Evolutionary conservation across 495 filamentous ascomycete genomes (phyloP), one percentile per base, ranked within the genome.

Genomic region (Penicillium coffeae): DNA sequence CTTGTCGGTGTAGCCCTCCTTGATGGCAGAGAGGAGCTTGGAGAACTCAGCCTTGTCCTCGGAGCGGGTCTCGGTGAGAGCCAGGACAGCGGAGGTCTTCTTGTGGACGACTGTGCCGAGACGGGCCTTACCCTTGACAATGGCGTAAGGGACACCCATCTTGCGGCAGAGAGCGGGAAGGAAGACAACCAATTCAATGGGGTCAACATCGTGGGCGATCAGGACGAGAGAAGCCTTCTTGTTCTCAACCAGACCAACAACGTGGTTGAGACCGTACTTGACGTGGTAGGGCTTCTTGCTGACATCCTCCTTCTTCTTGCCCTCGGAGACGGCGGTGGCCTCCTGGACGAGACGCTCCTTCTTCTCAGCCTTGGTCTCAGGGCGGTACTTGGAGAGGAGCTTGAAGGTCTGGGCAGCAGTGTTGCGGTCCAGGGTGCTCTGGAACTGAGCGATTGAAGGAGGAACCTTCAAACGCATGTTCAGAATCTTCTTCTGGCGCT

Each of bases 221-320:
- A 99, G 81, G 68, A 99, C 94, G 57, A 99, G 80, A 47, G 86
- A 82, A 51, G 94, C 92, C 86, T 99, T 99, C 89, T 97, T 99
- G 82, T 96, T 97, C 86, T 99, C 94, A 69, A 99, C 91, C 57
- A 99, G 82, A 54, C 93, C 94, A 58, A 99, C 94, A 63, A 99
- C 93, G 81, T 99, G 94, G 84, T 99, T 99, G 61, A 99, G 84
- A 77, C 94, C 94, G 75, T 95, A 97, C 85, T 99, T 97, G 81
- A 92, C 93, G 63, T 87, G 78, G 75, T 96, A 97, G 62, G 93
- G 93, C 85, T 99, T 99, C 88, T 97, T 97, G 86, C 82, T 87
- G 64, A 94, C 91, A 69, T 96, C 93, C 81, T 97, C 94, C 88
- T 97, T 97, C 86, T 96, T 97, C 86, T 96, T 95, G 72, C 94